A percentile compares a stretch with the other conserved stretches of the same genome.
These are phyloP conservation scores for Emericellopsis terricola DNA, from an alignment of 495 filamentous ascomycete species.

Conservation along the genomic window DNA sequence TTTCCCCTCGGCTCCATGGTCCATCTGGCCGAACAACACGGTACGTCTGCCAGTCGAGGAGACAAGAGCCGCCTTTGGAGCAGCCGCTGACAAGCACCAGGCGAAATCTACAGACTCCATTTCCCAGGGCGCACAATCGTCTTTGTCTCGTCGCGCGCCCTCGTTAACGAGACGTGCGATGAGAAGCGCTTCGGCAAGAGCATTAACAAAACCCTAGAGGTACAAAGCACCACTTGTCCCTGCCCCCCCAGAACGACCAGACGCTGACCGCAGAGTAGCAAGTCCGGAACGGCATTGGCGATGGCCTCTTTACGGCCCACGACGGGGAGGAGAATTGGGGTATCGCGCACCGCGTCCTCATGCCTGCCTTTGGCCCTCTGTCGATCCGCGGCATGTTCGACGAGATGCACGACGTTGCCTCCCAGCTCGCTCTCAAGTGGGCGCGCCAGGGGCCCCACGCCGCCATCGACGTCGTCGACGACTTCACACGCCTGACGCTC, in stretches of 20 bases:
- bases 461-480: slow-evolving; percentile 34
- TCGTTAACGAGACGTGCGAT: slow-evolving; percentile 42
- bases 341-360: slow-evolving; percentile 39
- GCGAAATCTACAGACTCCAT: slow-evolving; percentile 9
- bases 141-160: slow-evolving; percentile 28
- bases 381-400: slow-evolving; percentile 38
- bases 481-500: slow-evolving; percentile 49
- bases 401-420: slow-evolving; percentile 51
- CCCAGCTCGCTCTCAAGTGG: slow-evolving; percentile 50
- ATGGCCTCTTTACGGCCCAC: slow-evolving; percentile 36
- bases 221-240: too few species aligned
- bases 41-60: not conserved
- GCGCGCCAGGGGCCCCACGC: slow-evolving; percentile 34
- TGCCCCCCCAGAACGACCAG: too few species aligned
- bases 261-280: too few species aligned
- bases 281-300: slow-evolving; percentile 31
- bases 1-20: slow-evolving; percentile 6
- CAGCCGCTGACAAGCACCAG: slow-evolving; percentile 4
- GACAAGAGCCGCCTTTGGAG: not conserved
- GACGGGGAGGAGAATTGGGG: slow-evolving; percentile 37
- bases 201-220: slow-evolving; percentile 1
- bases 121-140: slow-evolving; percentile 8
- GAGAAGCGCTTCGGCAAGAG: slow-evolving; percentile 20
- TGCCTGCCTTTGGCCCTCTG: slow-evolving; percentile 46
- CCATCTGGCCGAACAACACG: slow-evolving; percentile 9